Base-by-base conservation (phyloP, 176 grass and related monocot species). In the Elymus sibiricus region DNA sequence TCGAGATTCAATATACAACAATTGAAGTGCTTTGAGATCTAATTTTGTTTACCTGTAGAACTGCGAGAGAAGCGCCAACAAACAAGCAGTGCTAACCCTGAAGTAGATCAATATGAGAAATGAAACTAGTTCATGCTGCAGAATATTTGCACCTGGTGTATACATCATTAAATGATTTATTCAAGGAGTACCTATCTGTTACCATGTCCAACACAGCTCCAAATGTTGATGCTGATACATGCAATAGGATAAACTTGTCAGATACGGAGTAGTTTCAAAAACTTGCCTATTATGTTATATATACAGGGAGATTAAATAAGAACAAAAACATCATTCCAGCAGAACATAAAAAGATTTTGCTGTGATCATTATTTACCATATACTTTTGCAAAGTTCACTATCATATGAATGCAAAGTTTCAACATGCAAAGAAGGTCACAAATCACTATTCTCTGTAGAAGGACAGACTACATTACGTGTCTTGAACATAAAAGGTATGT, bases 201-300 rank as follows among this genome's bases (percentile, higher is more conserved):
- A 98, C 96, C 96, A 98, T 98, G 81, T 98, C 96, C 84, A 98
- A 89, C 64, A 98, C 96, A 92, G 96, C 96, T 88, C 96, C 92
- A 83, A 98, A 98, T 81, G 96, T 98, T 58, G 93, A 98, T 78
- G 93, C 96, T 98, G 88, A 37, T 85, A 82, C 72, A 90, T 64
- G 65, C 42, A 91, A 87, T 76, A 39, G 16, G 59, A 61, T 68
- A 51, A 76, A 91, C 4, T 53, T 16, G 74, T 87, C 47, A 91
- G 76, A 76, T 74, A n/a, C n/a, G n/a, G n/a, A n/a, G n/a, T n/a
- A 60, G 29, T 64, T 80, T 80, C 0, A 82, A 19, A 64, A 74
- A 62, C 13, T 6, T 67, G 28, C 22, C 27, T 4, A 80, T 12
- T 62, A 60, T 25, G 37, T 78, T 90, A 71, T 77, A 71, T 70